These are phyloP conservation scores for Parathielavia hyrcaniae DNA, from an alignment of 495 filamentous ascomycete species.

Conservation along the genomic window DNA sequence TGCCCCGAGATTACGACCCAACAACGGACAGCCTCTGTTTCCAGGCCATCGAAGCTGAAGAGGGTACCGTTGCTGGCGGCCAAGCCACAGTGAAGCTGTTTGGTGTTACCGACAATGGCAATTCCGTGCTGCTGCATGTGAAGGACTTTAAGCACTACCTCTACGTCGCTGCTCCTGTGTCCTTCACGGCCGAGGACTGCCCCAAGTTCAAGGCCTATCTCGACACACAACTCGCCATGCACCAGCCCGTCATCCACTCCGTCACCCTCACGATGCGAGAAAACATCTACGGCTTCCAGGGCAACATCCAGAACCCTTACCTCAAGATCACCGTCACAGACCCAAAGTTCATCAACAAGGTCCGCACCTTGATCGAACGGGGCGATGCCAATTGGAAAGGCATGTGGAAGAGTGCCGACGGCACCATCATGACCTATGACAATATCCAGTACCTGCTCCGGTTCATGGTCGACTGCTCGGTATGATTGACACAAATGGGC, in stretches of 20 bases:
- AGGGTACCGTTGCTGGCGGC: constrained; percentile 68
- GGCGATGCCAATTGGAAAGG: constrained; percentile 82
- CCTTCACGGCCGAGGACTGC: constrained; percentile 71
- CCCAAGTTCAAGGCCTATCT: constrained; percentile 68
- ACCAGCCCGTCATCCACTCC: constrained; percentile 53
- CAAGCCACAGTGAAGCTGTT: constrained; percentile 79
- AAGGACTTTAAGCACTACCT: constrained; percentile 95
- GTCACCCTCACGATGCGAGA: constrained; percentile 75
- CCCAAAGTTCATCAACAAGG: constrained; percentile 66
- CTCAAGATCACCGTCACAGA: constrained; percentile 89
- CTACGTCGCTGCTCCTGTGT: constrained; percentile 81
- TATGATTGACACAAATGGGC: constrained; percentile 28
- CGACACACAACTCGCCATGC: constrained; percentile 62
- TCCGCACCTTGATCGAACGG: constrained; percentile 66
- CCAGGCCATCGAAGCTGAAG: constrained; percentile 93
- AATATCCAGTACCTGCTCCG: constrained; percentile 89
- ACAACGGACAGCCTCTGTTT: constrained; percentile 68
- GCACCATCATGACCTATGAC: constrained; percentile 78
- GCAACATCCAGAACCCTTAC: constrained; percentile 85
- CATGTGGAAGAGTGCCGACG: constrained; percentile 70
- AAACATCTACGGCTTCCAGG: constrained; percentile 87
- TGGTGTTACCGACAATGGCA: constrained; percentile 90
- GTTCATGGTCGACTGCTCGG: constrained; percentile 94
- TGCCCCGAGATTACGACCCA: constrained; percentile 64
- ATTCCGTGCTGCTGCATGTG: constrained; percentile 92